Conservation (phyloP, 345 rosid genomes). For the Brassica napus region Da-Ae NC_063437.1:18304001-18304500, state of each 20-base stretch:
- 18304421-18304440: background rate
- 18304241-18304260: conserved; percentile 9
- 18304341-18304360: background rate
- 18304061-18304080: background rate
- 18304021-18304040: background rate
- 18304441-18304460: background rate
- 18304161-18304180: background rate
- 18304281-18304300: conserved; percentile 6
- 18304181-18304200: background rate
- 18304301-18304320: conserved; percentile 5
- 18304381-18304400: background rate
- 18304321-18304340: conserved; percentile 13
- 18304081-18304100: no score
- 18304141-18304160: background rate
- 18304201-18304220: conserved; percentile 3
- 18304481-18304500: conserved; percentile 51
- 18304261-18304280: conserved; percentile 18
- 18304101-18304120: no score
- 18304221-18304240: background rate
- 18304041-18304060: background rate
- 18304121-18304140: background rate
- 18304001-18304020: background rate
- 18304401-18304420: conserved; percentile 25
- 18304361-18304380: background rate
- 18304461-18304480: conserved; percentile 20